Evolutionary conservation across 352 stramenopile genomes (phyloP).

Genomic region (Globisporangium splendens): DNA sequence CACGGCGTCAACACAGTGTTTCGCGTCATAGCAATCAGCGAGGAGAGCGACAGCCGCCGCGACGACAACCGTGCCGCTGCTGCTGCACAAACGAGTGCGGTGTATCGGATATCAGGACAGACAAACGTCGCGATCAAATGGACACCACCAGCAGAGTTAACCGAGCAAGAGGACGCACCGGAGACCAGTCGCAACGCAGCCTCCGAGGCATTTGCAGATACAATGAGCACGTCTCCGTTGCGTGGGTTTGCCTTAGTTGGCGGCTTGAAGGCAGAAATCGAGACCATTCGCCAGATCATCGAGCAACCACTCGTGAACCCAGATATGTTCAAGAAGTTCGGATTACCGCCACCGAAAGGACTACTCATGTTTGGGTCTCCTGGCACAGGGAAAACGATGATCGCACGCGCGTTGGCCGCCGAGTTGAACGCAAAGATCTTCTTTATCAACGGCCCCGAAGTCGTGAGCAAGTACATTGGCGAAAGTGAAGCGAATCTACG

Average conservation of each 20-base stretch:
- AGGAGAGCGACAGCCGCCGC: slow-evolving; percentile 5
- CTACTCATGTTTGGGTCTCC: slow-evolving; percentile 95
- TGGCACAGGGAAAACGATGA: slow-evolving; percentile 95
- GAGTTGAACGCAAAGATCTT: slow-evolving; percentile 94
- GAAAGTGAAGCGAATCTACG: slow-evolving; percentile 87
- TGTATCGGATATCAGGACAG: slow-evolving; percentile 6
- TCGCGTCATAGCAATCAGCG: slow-evolving; percentile 27
- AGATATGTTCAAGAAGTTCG: slow-evolving; percentile 91
- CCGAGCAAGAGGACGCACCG: background rate
- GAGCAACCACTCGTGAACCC: slow-evolving; percentile 94
- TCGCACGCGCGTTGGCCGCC: slow-evolving; percentile 89
- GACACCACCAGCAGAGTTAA: background rate
- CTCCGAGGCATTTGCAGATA: background rate
- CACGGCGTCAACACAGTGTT: slow-evolving; percentile 61
- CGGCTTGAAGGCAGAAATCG: slow-evolving; percentile 92
- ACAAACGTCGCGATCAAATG: slow-evolving; percentile 4
- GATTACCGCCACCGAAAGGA: slow-evolving; percentile 93
- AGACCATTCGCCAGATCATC: slow-evolving; percentile 93
- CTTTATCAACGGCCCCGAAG: slow-evolving; percentile 94
- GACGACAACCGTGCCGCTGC: background rate
- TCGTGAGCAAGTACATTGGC: slow-evolving; percentile 94
- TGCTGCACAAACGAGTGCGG: background rate
- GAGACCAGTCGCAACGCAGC: background rate
- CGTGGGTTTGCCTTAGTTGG: slow-evolving; percentile 77
- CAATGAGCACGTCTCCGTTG: slow-evolving; percentile 7